These are phyloP conservation scores for Debaryomyces fabryi DNA, from an alignment of 1,139 yeast species.

Conservation along the genomic window DNA sequence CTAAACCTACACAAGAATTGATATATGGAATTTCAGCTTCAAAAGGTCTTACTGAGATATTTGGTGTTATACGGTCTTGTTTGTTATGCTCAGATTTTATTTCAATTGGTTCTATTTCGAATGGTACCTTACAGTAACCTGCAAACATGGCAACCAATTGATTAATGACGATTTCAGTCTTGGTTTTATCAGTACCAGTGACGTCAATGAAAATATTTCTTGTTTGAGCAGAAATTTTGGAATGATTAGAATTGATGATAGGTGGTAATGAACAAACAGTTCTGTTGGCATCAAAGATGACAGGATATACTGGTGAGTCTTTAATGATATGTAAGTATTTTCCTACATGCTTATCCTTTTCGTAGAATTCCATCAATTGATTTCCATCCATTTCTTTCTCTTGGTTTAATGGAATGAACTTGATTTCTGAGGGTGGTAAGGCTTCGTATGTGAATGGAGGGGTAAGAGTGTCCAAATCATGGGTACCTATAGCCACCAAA, in stretches of 20 bases:
- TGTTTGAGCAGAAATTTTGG: slow-evolving; percentile 85
- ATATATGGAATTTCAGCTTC: slow-evolving; percentile 82
- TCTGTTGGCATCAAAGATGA: slow-evolving; percentile 76
- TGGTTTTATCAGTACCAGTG: slow-evolving; percentile 94
- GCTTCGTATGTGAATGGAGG: slow-evolving; percentile 93
- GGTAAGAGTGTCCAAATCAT: slow-evolving; percentile 79
- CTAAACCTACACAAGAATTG: slow-evolving; percentile 87
- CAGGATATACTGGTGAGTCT: slow-evolving; percentile 89
- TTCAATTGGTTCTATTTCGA: slow-evolving; percentile 85
- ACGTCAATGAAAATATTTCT: slow-evolving; percentile 89
- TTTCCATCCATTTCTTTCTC: slow-evolving; percentile 73
- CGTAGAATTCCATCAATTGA: slow-evolving; percentile 86
- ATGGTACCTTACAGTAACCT: slow-evolving; percentile 75
- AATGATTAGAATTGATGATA: slow-evolving; percentile 88
- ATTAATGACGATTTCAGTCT: slow-evolving; percentile 87
- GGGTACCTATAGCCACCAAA: slow-evolving; percentile 97
- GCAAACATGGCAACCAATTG: slow-evolving; percentile 96
- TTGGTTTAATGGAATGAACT: slow-evolving; percentile 86
- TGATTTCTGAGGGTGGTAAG: slow-evolving; percentile 74
- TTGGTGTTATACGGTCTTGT: slow-evolving; percentile 77
- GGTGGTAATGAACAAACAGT: slow-evolving; percentile 95
- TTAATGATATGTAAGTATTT: slow-evolving; percentile 86
- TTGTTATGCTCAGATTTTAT: slow-evolving; percentile 82
- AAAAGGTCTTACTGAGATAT: slow-evolving; percentile 65
- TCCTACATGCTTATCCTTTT: slow-evolving; percentile 85